Evolutionary conservation across 352 stramenopile genomes (phyloP), one percentile per base, ranked within the genome.

Genomic region (Vaucheria bursata): DNA sequence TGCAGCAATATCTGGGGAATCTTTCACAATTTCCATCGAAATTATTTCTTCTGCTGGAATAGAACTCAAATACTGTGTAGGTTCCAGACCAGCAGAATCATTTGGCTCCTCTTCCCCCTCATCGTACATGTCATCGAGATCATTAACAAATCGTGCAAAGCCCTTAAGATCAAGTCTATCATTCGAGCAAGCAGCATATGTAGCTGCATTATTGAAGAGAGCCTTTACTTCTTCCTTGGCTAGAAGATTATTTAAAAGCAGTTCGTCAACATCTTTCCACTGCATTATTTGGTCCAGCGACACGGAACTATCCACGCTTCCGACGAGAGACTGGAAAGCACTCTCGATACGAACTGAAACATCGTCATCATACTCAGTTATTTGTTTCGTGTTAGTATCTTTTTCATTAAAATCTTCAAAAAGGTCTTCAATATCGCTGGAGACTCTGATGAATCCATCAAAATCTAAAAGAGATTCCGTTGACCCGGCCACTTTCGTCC

Each of bases 61-160:
- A n/a, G n/a, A n/a, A n/a, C n/a, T n/a, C n/a, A n/a, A n/a, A n/a
- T n/a, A n/a, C n/a, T n/a, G n/a, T n/a, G n/a, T n/a, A 31, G 53
- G 2, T 34, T 31, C 2, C 2, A 34, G 31, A 7, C 31, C 2
- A 7, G 53, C 53, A 2, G 8, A 2, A 2, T 31, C 53, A 7
- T 31, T 34, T 31, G 2, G 2, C 53, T 2, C 53, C 25, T 59
- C 45, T 59, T 59, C 12, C 12, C 45, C 45, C 53, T 68, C 53
- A 31, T 79, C 74, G 33, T 75, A 79, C n/a, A 79, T 66, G 6
- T 45, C 74, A 64, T 79, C 74, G 29, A 79, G 64, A 8, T 45
- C 32, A 5, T 66, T 50, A 39, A 2, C 8, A 34, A 68, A 68
- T 7, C 53, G 53, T 2, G 53, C 53, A 7, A 68, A 68, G 53